Conservation (phyloP, 495 filamentous ascomycete species). For the Pyrenula massariospora region DNA sequence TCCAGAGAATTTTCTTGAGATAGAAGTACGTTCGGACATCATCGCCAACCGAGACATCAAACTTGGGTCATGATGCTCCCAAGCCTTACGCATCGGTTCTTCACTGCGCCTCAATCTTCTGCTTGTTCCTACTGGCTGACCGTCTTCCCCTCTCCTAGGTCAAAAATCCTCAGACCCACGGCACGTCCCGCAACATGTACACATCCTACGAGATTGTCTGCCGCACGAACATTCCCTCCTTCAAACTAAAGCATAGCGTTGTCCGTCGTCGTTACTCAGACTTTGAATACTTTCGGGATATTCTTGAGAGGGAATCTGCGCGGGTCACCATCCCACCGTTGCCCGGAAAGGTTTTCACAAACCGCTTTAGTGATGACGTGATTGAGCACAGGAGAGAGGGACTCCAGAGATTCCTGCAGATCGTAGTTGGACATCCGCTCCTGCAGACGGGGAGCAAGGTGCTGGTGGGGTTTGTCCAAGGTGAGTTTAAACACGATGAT, state of each 20-base stretch:
- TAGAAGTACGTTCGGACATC: constrained; percentile 73
- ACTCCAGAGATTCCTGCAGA: constrained; percentile 90
- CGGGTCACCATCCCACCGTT: constrained; percentile 92
- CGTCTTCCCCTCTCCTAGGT: constrained; percentile 45
- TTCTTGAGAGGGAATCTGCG: constrained; percentile 87
- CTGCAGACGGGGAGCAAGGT: constrained; percentile 98
- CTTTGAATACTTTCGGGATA: constrained; percentile 98
- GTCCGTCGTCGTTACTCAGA: constrained; percentile 93
- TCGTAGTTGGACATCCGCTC: constrained; percentile 91
- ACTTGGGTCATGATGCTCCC: no score
- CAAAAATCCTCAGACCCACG: constrained; percentile 88
- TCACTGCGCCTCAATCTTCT: no score
- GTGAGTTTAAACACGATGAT: constrained; percentile 36
- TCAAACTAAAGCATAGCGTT: constrained; percentile 77
- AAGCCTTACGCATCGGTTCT: no score
- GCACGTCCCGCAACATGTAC: constrained; percentile 91
- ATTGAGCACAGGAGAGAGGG: constrained; percentile 92
- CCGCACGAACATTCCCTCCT: constrained; percentile 96
- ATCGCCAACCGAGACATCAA: no score
- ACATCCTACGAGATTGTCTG: constrained; percentile 97
- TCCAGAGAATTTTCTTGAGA: constrained; percentile 97
- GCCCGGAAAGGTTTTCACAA: constrained; percentile 95
- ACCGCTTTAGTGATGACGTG: constrained; percentile 95
- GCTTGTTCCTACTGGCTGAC: no score
- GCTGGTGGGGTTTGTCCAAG: constrained; percentile 88